Evolutionary conservation across 2,329 filamentous ascomycete species (phyloP).

Genomic region (Aureobasidium pullulans): DNA sequence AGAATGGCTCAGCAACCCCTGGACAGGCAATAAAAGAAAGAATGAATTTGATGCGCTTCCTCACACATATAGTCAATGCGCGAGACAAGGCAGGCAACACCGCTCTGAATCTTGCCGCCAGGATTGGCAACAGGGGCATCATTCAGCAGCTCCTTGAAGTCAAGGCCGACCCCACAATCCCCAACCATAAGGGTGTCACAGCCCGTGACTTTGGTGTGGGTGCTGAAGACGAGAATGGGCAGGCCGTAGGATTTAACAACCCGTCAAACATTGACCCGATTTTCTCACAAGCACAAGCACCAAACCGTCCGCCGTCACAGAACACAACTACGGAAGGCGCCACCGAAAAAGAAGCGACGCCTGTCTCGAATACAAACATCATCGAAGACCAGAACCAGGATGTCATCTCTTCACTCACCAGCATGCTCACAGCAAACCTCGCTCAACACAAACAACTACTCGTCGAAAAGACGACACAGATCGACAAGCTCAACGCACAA

Average conservation of each 20-base stretch:
- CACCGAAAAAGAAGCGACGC: conserved; percentile 36
- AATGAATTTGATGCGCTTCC: conserved; percentile 86
- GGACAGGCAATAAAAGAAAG: conserved; percentile 41
- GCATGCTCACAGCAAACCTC: conserved; percentile 71
- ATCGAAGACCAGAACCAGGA: conserved; percentile 67
- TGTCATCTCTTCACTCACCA: conserved; percentile 73
- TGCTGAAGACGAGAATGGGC: conserved; percentile 47
- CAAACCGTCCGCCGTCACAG: conserved; percentile 4
- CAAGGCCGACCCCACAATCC: conserved; percentile 83
- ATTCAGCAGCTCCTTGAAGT: conserved; percentile 96
- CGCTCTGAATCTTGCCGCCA: conserved; percentile 83
- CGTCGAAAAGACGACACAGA: conserved; percentile 71
- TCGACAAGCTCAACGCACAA: conserved; percentile 73
- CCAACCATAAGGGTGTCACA: conserved; percentile 80
- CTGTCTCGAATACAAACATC: conserved; percentile 4
- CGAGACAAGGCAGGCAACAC: conserved; percentile 93
- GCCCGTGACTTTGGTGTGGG: conserved; percentile 94
- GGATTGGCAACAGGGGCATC: conserved; percentile 88
- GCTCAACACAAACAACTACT: conserved; percentile 73
- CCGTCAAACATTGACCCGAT: conserved; percentile 16
- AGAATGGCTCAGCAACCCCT: conserved; percentile 15
- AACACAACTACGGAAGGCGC: conserved; percentile 18
- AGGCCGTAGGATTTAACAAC: conserved; percentile 21
- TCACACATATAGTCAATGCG: conserved; percentile 94
- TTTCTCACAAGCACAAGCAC: conserved; percentile 17